Percentiles rank a stretch among this genome's conserved stretches.
Conservation (phyloP, 495 filamentous ascomycete species). For the Hypomontagnella monticulosa region DNA sequence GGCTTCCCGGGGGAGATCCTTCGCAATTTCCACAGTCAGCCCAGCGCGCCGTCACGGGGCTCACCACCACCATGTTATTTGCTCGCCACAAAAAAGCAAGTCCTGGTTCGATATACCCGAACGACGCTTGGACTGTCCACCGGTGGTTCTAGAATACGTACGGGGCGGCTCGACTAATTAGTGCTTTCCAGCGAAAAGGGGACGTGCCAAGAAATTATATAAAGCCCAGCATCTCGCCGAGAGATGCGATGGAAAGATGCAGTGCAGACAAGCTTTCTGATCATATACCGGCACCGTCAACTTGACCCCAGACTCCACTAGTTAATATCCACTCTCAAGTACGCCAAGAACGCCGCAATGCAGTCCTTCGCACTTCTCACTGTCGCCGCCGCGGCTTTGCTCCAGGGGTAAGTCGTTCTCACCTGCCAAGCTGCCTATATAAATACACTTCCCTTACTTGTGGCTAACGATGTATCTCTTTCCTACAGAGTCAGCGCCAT, state of each 20-base stretch:
- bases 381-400: slow-evolving; percentile 17
- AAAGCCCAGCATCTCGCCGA: slow-evolving; percentile 20
- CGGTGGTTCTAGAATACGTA: not conserved
- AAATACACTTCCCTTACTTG: not conserved
- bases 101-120: slow-evolving; percentile 3
- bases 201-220: slow-evolving; percentile 25
- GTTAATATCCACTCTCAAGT: not conserved
- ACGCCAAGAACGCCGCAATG: slow-evolving; percentile 14
- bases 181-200: not conserved
- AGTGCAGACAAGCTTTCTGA: slow-evolving; percentile 14
- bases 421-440: not conserved
- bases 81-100: slow-evolving; percentile 14
- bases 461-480: not conserved
- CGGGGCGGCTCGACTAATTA: not conserved
- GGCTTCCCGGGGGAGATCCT: slow-evolving; percentile 15
- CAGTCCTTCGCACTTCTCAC: slow-evolving; percentile 13
- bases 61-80: slow-evolving; percentile 3
- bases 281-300: slow-evolving; percentile 1
- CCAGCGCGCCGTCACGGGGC: slow-evolving; percentile 13
- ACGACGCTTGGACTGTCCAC: not conserved
- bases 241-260: slow-evolving; percentile 4
- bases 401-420: slow-evolving; percentile 23
- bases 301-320: slow-evolving; percentile 8
- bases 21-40: slow-evolving; percentile 30
- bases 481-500: slow-evolving; percentile 8